These are phyloP conservation scores for Trichoderma hamatum DNA, from an alignment of 2,329 filamentous ascomycete species.

Conservation along the genomic window DNA sequence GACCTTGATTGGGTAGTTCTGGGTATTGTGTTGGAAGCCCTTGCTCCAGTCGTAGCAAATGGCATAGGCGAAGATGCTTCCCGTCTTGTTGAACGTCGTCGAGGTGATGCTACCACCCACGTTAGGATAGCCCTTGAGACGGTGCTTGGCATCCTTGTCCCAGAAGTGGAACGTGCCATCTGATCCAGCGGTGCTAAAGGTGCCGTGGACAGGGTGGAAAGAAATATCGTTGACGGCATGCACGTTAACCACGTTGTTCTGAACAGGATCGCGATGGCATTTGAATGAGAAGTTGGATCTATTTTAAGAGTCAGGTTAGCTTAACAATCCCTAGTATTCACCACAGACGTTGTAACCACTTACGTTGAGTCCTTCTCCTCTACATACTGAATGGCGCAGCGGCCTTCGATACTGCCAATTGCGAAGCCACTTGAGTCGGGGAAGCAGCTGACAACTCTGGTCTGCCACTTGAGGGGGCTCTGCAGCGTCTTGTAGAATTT, in stretches of 20 bases:
- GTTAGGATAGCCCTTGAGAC: constrained; percentile 83
- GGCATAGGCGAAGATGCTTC: constrained; percentile 83
- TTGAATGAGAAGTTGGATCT: constrained; percentile 98
- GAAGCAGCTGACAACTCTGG: constrained; percentile 92
- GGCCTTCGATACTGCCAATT: constrained; percentile 93
- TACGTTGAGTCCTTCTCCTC: constrained; percentile 88
- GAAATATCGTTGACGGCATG: constrained; percentile 96
- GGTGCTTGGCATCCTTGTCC: constrained; percentile 90
- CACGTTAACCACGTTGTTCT: constrained; percentile 80
- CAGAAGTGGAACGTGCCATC: constrained; percentile 98
- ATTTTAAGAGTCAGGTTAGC: not conserved
- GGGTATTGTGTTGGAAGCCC: constrained; percentile 83
- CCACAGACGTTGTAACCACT: constrained; percentile 30
- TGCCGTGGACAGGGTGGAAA: constrained; percentile 95
- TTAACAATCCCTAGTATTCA: not conserved
- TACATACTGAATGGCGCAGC: constrained; percentile 97
- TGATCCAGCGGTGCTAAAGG: constrained; percentile 94
- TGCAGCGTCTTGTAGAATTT: constrained; percentile 96
- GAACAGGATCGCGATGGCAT: constrained; percentile 84
- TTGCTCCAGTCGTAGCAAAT: constrained; percentile 99
- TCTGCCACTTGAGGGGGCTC: constrained; percentile 98
- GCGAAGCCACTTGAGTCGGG: constrained; percentile 89
- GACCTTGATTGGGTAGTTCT: constrained; percentile 74
- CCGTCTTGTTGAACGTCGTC: constrained; percentile 87
- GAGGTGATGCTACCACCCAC: constrained; percentile 86